These are phyloP conservation scores for Suillus alpinus DNA, from an alignment of 768 basidiomycete genomes.

Conservation along the genomic window DNA sequence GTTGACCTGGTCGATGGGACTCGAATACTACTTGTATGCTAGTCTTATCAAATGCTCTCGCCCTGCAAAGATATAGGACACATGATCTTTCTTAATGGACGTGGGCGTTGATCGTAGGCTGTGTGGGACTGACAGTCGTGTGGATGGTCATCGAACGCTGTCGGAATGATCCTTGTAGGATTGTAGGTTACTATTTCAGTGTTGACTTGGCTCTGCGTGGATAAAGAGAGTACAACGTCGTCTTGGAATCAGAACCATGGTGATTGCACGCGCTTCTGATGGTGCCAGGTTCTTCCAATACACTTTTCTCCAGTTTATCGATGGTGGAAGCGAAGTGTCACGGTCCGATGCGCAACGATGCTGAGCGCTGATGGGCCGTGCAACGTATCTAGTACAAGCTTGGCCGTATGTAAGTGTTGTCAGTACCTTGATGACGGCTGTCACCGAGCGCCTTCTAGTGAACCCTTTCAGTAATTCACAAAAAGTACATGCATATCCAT, in stretches of 20 bases:
- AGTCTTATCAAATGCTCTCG: neutral
- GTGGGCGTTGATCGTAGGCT: neutral
- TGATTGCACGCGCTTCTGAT: constrained; percentile 3
- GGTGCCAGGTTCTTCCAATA: too few relatives aligned
- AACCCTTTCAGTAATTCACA: constrained; percentile 8
- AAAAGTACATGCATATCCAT: constrained; percentile 3
- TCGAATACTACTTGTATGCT: neutral
- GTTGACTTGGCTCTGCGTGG: too few relatives aligned
- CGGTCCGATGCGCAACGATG: too few relatives aligned
- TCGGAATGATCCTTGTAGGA: neutral
- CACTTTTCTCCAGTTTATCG: too few relatives aligned
- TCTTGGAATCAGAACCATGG: neutral
- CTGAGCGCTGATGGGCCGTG: too few relatives aligned
- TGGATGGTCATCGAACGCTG: neutral
- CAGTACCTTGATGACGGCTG: constrained; percentile 10
- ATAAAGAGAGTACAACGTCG: constrained; percentile 1
- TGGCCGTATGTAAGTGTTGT: neutral
- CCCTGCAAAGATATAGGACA: neutral
- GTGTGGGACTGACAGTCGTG: neutral
- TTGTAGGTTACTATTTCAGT: neutral
- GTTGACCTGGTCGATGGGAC: too few relatives aligned
- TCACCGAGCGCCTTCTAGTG: neutral
- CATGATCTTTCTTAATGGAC: neutral
- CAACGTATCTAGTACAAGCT: too few relatives aligned
- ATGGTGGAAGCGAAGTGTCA: neutral